A percentile compares a stretch with the other conserved stretches of the same genome.
phyloP scores from a whole-genome alignment of 2,329 filamentous ascomycete species.

The Alternaria ethzedia region DNA sequence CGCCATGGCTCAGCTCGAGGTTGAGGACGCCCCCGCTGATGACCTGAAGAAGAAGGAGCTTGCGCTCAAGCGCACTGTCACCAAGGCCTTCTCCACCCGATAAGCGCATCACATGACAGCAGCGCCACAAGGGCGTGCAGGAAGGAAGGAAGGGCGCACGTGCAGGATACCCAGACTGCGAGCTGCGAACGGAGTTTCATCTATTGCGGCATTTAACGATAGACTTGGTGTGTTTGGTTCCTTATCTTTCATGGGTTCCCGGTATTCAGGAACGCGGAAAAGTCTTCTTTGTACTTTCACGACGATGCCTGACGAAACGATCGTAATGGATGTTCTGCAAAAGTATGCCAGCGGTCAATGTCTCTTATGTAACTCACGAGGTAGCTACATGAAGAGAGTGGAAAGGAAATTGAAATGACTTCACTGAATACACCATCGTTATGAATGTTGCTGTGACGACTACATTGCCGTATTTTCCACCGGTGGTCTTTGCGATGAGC shows the following conservation, averaged over 20 bases:
- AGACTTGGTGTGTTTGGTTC: constrained; percentile 44
- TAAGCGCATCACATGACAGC: constrained; percentile 55
- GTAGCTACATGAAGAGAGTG: constrained; percentile 18
- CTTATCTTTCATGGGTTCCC: constrained; percentile 33
- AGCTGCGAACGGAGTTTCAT: constrained; percentile 38
- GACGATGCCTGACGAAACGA: constrained; percentile 37
- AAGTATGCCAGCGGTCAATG: constrained; percentile 27
- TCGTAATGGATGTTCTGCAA: constrained; percentile 34
- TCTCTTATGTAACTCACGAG: constrained; percentile 28
- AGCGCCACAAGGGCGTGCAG: constrained; percentile 13
- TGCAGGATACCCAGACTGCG: constrained; percentile 41
- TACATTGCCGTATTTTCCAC: background rate
- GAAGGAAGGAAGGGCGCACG: constrained; percentile 30
- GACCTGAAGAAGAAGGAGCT: constrained; percentile 99
- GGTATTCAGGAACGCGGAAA: constrained; percentile 33
- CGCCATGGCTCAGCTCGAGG: constrained; percentile 95
- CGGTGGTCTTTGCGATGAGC: background rate
- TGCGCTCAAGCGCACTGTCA: constrained; percentile 94
- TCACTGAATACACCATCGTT: background rate
- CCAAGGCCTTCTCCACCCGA: constrained; percentile 95
- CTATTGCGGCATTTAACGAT: constrained; percentile 44
- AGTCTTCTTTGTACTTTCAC: constrained; percentile 38
- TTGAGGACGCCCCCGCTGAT: constrained; percentile 88
- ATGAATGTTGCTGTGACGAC: background rate
- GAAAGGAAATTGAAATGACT: constrained; percentile 27